Evolutionary conservation across 257 asterid species (phyloP), one percentile per base, ranked within the genome.

Genomic region (Petrea volubilis): DNA sequence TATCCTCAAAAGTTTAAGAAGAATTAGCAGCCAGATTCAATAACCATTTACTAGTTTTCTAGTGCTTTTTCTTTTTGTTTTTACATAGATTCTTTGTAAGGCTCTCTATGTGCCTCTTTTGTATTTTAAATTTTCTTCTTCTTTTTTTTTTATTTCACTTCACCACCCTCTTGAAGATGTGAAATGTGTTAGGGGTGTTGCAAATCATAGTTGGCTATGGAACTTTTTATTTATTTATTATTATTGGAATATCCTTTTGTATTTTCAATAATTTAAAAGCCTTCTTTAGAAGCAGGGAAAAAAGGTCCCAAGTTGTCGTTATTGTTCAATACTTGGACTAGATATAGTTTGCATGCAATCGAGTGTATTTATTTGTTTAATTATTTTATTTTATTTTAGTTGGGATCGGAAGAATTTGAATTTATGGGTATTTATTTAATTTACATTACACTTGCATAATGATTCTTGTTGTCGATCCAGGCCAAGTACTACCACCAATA

Each of bases 1-100:
- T 7, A 38, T 55, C 68, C 76, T 72, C 56, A 72, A 65, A 65
- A 62, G n/a, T n/a, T 47, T 68, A 67, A 77, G 82, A 71, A 65
- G 74, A 66, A 70, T 58, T 63, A 66, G 82, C 50, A 69, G 43
- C 43, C 6, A 12, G 77, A 34, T 71, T 36, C 70, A 76, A 78
- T 73, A 78, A 80, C 84, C 72, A 75, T 47, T 72, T 76, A 51
- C 23, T 38, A 55, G 28, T 46, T 59, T 29, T 74, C 8, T 6
- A n/a, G 50, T n/a, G 23, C 24, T 43, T 62, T 62, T 64, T 72
- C 34, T 49, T 7, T 67, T 70, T n/a, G n/a, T 59, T 74, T 79
- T 59, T 49, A 24, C 71, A 62, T 72, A 63, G 67, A 82, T 85
- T 81, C 80, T 86, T 84, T 88, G 68, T 61, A 81, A 84, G 83